Evolutionary conservation across 768 basidiomycete species (phyloP), one percentile per base, ranked within the genome.

Genomic region (Rossbeevera mucosa): DNA sequence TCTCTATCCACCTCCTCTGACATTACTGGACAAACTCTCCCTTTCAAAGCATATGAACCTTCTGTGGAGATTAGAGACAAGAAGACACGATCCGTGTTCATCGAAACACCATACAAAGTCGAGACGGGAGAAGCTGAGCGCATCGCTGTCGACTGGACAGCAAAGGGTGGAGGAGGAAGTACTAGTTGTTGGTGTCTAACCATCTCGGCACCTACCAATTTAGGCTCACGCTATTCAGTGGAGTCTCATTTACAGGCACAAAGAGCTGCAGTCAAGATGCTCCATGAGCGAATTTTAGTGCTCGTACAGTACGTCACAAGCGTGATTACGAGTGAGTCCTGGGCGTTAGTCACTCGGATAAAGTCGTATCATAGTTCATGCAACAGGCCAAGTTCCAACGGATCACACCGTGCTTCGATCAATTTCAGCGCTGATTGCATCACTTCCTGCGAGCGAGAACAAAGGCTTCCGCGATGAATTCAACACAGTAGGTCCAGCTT

Each of bases 41-140:
- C 96, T 7, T 80, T 98, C 65, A 88, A 85, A 60, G 87, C 94
- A n/a, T 99, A 90, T 63, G 94, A 97, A 65, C 88, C 91, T 1
- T 87, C 89, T 1, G 79, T 94, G 38, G 92, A 94, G 66, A 85
- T 94, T 40, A 79, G 83, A 51, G 89, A 90, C 57, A 80, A 87
- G 44, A 84, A 76, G 64, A 82, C 86, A 47, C 83, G 86, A 48
- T 81, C 84, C 1, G 85, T 87, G 11, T 95, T 90, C 61, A 82
- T 95, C 42, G 88, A 92, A 62, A 90, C 86, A 1, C 74, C 86
- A 4, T 98, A 86, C 71, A 86, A 81, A 46, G 87, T 99, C 16
- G 95, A 97, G 70, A 97, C 95, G 0, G 96, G 95, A 29, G 96
- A 99, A 72, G 96, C 96, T 14, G 96, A 99, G 67, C 85, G 96